A percentile compares a stretch with the other conserved stretches of the same genome.
These are phyloP conservation scores for Ceratobasidium theobromae DNA, from an alignment of 1,284 basidiomycete genomes.

Conservation along the genomic window DNA sequence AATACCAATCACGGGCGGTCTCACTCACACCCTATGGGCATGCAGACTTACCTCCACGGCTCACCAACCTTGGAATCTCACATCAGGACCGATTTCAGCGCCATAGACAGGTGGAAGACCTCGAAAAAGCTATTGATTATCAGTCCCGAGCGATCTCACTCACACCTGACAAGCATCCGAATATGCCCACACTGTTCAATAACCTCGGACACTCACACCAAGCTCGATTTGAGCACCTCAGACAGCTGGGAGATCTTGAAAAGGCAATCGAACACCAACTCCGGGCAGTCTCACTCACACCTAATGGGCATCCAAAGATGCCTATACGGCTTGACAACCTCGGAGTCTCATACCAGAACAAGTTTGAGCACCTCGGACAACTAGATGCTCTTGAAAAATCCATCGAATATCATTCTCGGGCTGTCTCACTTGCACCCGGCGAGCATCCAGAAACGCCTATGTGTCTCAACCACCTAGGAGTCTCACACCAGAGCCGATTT, in stretches of 20 bases:
- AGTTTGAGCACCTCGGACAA: background rate
- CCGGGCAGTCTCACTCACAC: background rate
- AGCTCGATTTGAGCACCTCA: background rate
- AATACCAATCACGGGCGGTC: no score
- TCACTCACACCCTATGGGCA: no score
- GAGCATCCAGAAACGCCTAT: background rate
- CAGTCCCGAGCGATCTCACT: no score
- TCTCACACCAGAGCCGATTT: background rate
- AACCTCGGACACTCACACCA: constrained; percentile 1
- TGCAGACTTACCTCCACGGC: background rate
- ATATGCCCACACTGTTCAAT: background rate
- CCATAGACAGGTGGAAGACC: background rate
- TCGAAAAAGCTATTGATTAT: background rate
- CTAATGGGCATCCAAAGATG: background rate
- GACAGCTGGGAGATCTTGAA: background rate
- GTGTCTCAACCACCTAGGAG: background rate
- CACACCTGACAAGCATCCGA: background rate
- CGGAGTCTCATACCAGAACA: background rate
- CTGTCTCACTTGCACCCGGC: no score
- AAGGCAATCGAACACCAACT: background rate
- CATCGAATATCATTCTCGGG: background rate
- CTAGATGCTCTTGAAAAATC: background rate
- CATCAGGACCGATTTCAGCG: background rate
- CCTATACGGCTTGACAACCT: background rate
- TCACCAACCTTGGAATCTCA: background rate